Evolutionary conservation across 129 eudicot genomes (phyloP).

Genomic region (Centaurea solstitialis): DNA sequence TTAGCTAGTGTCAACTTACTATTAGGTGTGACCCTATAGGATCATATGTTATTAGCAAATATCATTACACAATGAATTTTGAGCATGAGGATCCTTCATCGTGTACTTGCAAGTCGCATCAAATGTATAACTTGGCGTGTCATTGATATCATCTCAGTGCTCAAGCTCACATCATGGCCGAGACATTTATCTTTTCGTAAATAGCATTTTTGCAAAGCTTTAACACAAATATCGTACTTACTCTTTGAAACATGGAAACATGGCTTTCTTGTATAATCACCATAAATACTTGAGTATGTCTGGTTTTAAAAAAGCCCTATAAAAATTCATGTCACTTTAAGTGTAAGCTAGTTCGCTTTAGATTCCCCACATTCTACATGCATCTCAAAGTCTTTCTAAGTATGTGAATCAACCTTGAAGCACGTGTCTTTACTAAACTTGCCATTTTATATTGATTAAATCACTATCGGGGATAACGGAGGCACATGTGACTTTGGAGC

Average conservation of each 20-base stretch:
- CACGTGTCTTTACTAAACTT: not conserved
- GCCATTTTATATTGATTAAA: not conserved
- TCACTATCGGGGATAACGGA: not conserved
- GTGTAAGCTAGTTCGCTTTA: not conserved
- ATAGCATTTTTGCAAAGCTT: not conserved
- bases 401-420: not conserved
- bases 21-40: too few relatives aligned
- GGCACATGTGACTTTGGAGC: not conserved
- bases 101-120: too few relatives aligned
- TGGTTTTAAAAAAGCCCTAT: too few relatives aligned
- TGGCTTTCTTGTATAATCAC: not conserved
- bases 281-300: not conserved
- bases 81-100: too few relatives aligned
- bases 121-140: too few relatives aligned
- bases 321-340: not conserved
- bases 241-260: not conserved
- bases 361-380: not conserved
- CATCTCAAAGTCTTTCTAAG: not conserved
- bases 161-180: not conserved
- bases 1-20: too few relatives aligned
- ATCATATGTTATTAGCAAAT: too few relatives aligned
- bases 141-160: too few relatives aligned
- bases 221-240: not conserved
- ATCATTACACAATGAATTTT: too few relatives aligned
- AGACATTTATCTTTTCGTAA: not conserved